Base-by-base conservation (phyloP, 345 rosid genomes). In the Hibiscus syriacus region DNA sequence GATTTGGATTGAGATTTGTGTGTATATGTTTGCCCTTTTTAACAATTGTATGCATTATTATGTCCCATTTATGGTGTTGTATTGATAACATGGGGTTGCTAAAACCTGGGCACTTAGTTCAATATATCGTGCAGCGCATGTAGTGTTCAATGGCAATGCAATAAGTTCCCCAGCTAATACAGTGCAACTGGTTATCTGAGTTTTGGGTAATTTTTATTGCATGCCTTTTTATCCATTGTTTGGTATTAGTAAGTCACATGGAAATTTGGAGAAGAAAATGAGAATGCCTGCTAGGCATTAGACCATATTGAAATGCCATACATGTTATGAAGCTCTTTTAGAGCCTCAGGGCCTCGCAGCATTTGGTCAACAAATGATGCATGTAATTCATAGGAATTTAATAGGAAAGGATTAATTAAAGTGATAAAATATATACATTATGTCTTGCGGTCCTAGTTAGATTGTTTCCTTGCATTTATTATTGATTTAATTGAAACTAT, bases 1-100 rank as follows among this genome's bases (percentile, higher is more conserved):
- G 86, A 86, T 78, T 80, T 88, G 76, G 89, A 86, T 75, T 85
- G 73, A 85, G 78, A 78, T 64, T 9, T 70, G 41, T 69, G 69
- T 69, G 82, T 69, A 48, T 34, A 5, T 58, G 2, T 39, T 8
- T 1, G 6, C 53, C 53, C 16, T 25, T 3, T 36, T 1, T 3
- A 63, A 63, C 36, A 25, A 8, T 11, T 41, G 3, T 43, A 25
- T 25, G 52, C 14, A 63, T 43, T 3, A 25, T 7, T 22, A 11
- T 60, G 10, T 20, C 46, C 64, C 26, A 0, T 48, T 46, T 29
- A 41, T 30, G 43, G 22, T n/a, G 25, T 16, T 36, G 11, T 38
- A 17, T 20, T 38, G 11, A 36, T 36, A 36, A 36, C 39, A 36
- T 20, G 49, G 49, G 29, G 65, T 61, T 16, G 39, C 48, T 45